Conservation (phyloP, 345 rosid genomes). For the Eucalyptus grandis region DNA sequence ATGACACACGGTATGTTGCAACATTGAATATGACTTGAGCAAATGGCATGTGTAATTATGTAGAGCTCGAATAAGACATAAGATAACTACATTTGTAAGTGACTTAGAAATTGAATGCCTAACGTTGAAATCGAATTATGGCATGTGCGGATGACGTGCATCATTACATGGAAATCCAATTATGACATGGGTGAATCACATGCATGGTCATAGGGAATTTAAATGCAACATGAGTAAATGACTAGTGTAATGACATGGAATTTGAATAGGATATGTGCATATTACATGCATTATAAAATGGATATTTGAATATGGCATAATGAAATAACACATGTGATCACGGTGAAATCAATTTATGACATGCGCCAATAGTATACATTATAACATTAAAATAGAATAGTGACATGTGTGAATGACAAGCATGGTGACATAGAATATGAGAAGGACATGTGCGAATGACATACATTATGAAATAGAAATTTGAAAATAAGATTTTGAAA, state of each 20-base stretch:
- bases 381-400: neutral
- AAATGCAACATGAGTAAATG: neutral
- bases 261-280: neutral
- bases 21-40: no score
- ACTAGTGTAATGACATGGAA: neutral
- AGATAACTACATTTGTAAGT: neutral
- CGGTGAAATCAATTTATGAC: neutral
- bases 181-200: neutral
- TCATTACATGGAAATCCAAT: neutral
- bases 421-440: neutral
- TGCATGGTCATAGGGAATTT: neutral
- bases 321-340: accelerated
- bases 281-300: neutral
- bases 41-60: neutral
- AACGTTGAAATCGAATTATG: neutral
- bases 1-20: neutral
- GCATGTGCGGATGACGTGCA: neutral
- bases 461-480: no score
- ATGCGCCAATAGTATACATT: neutral
- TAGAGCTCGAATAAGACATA: neutral
- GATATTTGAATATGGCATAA: neutral
- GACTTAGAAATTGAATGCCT: neutral
- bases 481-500: neutral
- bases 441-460: neutral
- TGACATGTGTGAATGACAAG: neutral